Base-by-base conservation (phyloP, 768 basidiomycete genomes). In the Pseudohyphozyma bogoriensis region DNA sequence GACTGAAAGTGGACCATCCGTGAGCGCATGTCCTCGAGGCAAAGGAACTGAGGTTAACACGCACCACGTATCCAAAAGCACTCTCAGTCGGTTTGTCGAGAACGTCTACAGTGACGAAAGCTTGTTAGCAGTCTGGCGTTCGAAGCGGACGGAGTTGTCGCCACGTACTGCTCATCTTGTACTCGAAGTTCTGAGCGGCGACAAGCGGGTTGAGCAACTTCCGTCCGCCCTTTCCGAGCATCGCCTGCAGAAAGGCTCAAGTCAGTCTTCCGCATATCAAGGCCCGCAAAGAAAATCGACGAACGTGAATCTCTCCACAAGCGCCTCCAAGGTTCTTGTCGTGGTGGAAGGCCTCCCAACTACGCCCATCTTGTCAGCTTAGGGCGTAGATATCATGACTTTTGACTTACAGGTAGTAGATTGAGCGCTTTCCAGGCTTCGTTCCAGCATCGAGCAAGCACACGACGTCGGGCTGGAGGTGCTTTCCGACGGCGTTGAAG, bases 361-460 rank as follows among this genome's bases (percentile, higher is more conserved):
- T 42, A n/a, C 40, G 78, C 59, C 85, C 82, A 72, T n/a, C n/a
- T n/a, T n/a, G n/a, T n/a, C n/a, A n/a, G n/a, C n/a, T n/a, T 93
- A 92, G 51, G 93, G 83, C 47, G 5, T 91, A 29, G 29, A 54
- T 37, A 6, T 81, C 70, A 68, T 88, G 80, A 66, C 86, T 87
- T 72, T 87, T 87, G 73, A 77, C 96, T 93, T 90, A 93, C 12
- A 93, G 80, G 72, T 93, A 89, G 74, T 87, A 97, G 70, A 97
- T 89, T 2, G 88, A 88, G 74, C 92, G 92, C 74, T 89, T 89
- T 4, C 90, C 92, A 2, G 92, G 92, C 73, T 95, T 96, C 9
- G 92, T 97, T 63, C 92, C 92, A 8, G 90, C 92, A 72, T 95
- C 92, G 64, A 96, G 81, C 35, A 96, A 80, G 62, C 93, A 85